Conservation (phyloP, 2,329 filamentous ascomycete species). For the Tolypocladium nubicola region DNA sequence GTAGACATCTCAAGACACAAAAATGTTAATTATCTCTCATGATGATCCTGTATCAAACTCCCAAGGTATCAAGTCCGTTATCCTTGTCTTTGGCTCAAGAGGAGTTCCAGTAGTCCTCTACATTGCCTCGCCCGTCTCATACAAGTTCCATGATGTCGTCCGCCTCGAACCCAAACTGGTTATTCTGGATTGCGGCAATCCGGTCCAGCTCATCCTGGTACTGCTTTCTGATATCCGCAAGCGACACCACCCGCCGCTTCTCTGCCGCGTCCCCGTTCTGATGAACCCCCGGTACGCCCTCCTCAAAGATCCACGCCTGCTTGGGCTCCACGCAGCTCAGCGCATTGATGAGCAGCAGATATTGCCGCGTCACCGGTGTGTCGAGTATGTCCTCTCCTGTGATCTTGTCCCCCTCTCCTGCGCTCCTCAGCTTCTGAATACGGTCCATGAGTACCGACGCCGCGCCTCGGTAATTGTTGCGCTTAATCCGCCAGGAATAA, state of each 20-base stretch:
- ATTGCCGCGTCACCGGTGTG: slow-evolving; percentile 60
- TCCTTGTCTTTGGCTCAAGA: slow-evolving; percentile 1
- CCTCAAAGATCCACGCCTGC: slow-evolving; percentile 66
- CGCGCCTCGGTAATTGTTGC: slow-evolving; percentile 75
- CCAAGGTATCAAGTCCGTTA: slow-evolving; percentile 19
- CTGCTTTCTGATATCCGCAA: slow-evolving; percentile 77
- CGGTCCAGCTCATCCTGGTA: slow-evolving; percentile 87
- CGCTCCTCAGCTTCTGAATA: slow-evolving; percentile 49
- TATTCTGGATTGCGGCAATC: slow-evolving; percentile 77
- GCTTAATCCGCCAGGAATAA: slow-evolving; percentile 80
- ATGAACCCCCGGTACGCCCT: slow-evolving; percentile 13
- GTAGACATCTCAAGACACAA: slow-evolving; percentile 10
- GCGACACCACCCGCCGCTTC: slow-evolving; percentile 69
- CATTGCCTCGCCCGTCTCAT: slow-evolving; percentile 12
- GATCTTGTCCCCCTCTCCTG: slow-evolving; percentile 49
- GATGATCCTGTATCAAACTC: slow-evolving; percentile 14
- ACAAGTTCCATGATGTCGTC: slow-evolving; percentile 44
- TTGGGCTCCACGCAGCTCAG: slow-evolving; percentile 72
- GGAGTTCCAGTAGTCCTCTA: not conserved
- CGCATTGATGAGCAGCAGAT: slow-evolving; percentile 87
- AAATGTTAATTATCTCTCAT: slow-evolving; percentile 14
- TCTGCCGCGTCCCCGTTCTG: slow-evolving; percentile 12
- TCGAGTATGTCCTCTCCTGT: slow-evolving; percentile 46
- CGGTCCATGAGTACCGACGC: slow-evolving; percentile 53
- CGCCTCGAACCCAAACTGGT: slow-evolving; percentile 68